phyloP scores from a whole-genome alignment of 805 yeast species.

The Torulaspora delbrueckii region DNA sequence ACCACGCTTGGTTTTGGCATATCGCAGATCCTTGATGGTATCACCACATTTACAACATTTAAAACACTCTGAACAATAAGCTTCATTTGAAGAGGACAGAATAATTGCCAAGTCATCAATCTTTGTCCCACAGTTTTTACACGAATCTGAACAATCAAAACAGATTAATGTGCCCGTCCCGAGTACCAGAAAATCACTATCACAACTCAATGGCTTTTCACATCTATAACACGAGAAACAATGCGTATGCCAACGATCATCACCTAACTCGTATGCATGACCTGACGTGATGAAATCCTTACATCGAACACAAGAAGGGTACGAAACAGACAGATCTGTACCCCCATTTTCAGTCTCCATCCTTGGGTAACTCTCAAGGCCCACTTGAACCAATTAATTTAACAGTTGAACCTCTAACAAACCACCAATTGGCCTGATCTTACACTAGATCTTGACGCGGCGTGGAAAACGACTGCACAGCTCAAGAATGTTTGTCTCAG shows the following conservation, averaged over 20 bases:
- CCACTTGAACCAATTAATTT: neutral
- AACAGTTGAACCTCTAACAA: neutral
- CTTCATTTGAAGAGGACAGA: constrained; percentile 85
- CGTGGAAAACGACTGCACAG: constrained; percentile 2
- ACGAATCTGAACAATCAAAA: constrained; percentile 85
- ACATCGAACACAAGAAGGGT: constrained; percentile 41
- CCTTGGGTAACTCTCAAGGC: neutral
- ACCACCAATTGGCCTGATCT: neutral
- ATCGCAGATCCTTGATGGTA: constrained; percentile 80
- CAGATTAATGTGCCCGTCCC: constrained; percentile 93
- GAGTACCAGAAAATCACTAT: constrained; percentile 82
- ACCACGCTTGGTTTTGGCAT: constrained; percentile 91
- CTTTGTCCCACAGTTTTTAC: constrained; percentile 77
- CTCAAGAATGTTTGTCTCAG: constrained; percentile 6
- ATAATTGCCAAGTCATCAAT: constrained; percentile 86
- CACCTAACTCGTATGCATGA: constrained; percentile 92
- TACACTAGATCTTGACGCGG: constrained; percentile 1
- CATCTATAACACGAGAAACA: constrained; percentile 92
- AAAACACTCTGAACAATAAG: constrained; percentile 88
- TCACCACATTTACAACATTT: constrained; percentile 82
- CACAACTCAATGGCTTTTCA: constrained; percentile 69
- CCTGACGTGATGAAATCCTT: constrained; percentile 68
- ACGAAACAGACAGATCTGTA: neutral
- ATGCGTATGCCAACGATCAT: constrained; percentile 91
- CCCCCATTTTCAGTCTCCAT: neutral